These are phyloP conservation scores for sorghum (Sorghum bicolor) DNA, from an alignment of 176 grass and related monocot genomes.

Conservation along the genomic window Sorghum_bicolor_NCBIv3 NC_012873.2:2924501-2925000, in stretches of 20 bases:
- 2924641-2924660: conserved; percentile 26
- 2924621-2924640: conserved; percentile 3
- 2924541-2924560: not conserved
- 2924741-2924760: not conserved
- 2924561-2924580: not conserved
- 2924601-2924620: conserved; percentile 24
- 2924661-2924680: conserved; percentile 28
- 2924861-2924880: not conserved
- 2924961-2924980: not conserved
- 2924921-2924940: not conserved
- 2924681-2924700: not conserved
- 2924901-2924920: not conserved
- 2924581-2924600: not conserved
- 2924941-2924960: not conserved
- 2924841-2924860: not conserved
- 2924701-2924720: not conserved
- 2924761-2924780: not conserved
- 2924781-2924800: not conserved
- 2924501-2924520: conserved; percentile 2
- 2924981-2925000: not conserved
- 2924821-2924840: not conserved
- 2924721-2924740: not conserved
- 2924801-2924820: not conserved
- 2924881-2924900: not conserved
- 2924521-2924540: not conserved